Evolutionary conservation across 371 early-diverging fungal species (phyloP), one percentile per base, ranked within the genome.

Genomic region (Rhizomucor miehei): DNA sequence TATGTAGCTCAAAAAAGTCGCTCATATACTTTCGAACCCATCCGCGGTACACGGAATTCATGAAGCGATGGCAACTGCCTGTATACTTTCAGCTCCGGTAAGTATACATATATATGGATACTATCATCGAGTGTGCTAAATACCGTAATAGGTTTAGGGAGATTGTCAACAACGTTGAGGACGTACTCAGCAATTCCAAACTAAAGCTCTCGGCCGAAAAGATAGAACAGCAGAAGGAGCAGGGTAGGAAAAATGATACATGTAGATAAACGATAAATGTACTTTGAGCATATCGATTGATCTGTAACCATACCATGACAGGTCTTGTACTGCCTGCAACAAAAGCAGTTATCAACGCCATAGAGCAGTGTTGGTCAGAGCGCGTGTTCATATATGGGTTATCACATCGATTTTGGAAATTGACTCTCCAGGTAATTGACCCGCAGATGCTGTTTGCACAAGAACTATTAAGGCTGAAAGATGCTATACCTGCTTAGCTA

Each of bases 61-160:
- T 89, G 79, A 87, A 81, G 51, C 69, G 79, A 51, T 90, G 90
- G 90, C 87, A 91, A 45, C 66, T 90, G 0, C 65, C 79, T 0
- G 82, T 88, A 1, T 92, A 92, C 52, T 91, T 86, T 55, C 87
- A 86, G 58, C 66, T 90, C 6, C 63, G 90, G 75, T 84, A 67
- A 56, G 39, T 21, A 20, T 6, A 21, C 2, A 11, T 25, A 48
- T 21, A 3, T 19, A 3, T 16, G 44, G 16, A 41, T 10, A 14
- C 17, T 40, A 20, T 11, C n/a, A n/a, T n/a, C n/a, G n/a, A n/a
- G 16, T n/a, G 51, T 41, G 44, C 34, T 52, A 29, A 60, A 19
- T 51, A 20, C 12, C 37, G 12, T 59, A 2, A 46, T 47, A 82
- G 82, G 23, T 84, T 81, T 49, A 75, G 80, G 25, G 83, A 87